Percentiles rank a stretch among this genome's conserved stretches.
phyloP scores from a whole-genome alignment of 805 yeast species.

The Monosporozyma siamensis region DNA sequence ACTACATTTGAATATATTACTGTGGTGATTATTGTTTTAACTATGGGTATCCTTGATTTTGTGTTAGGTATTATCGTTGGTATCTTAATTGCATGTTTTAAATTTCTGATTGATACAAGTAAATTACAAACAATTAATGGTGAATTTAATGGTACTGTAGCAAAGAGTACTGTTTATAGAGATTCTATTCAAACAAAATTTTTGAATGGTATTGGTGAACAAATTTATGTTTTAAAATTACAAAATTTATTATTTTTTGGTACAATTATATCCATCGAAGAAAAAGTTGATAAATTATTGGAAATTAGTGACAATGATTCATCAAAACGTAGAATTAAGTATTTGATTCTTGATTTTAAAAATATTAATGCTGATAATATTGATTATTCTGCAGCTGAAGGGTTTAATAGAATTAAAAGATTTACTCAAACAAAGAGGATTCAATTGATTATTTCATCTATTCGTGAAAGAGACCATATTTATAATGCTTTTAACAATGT shows the following conservation, averaged over 20 bases:
- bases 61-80: slow-evolving; percentile 90
- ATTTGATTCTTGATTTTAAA: slow-evolving; percentile 74
- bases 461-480: slow-evolving; percentile 54
- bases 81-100: slow-evolving; percentile 79
- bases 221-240: slow-evolving; percentile 76
- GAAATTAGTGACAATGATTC: slow-evolving; percentile 38
- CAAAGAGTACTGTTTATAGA: slow-evolving; percentile 84
- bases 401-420: slow-evolving; percentile 78
- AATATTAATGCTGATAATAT: slow-evolving; percentile 60
- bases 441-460: slow-evolving; percentile 69
- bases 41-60: slow-evolving; percentile 94
- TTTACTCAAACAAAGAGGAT: slow-evolving; percentile 61
- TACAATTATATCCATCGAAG: slow-evolving; percentile 86
- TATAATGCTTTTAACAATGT: slow-evolving; percentile 72
- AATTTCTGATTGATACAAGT: slow-evolving; percentile 91
- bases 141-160: slow-evolving; percentile 76
- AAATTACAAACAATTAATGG: slow-evolving; percentile 73
- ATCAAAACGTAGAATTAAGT: slow-evolving; percentile 55
- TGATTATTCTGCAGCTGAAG: slow-evolving; percentile 95
- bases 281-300: slow-evolving; percentile 54
- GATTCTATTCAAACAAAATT: slow-evolving; percentile 85
- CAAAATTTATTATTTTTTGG: slow-evolving; percentile 92
- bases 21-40: slow-evolving; percentile 73
- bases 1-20: slow-evolving; percentile 74
- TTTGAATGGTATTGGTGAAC: slow-evolving; percentile 76